Base-by-base conservation (phyloP, 2,329 filamentous ascomycete genomes). In the Pseudogymnoascus sp. region DNA sequence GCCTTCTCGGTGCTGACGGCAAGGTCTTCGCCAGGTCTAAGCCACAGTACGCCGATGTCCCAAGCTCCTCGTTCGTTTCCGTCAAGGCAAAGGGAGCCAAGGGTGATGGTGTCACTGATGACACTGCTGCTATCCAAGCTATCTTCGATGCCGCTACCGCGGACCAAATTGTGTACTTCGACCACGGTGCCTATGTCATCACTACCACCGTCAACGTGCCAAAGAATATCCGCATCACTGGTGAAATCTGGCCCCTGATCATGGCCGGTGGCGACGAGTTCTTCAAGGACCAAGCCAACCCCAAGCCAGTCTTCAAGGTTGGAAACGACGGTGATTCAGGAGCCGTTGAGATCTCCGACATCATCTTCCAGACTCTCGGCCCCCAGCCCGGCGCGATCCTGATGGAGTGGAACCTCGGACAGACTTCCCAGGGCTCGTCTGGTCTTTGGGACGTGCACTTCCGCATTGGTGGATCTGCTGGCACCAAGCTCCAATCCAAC, bases 361-460 rank as follows among this genome's bases (percentile, higher is more conserved):
- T 96, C 64, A 86, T 96, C 69, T 88, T 97, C 68, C 85, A 90
- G 74, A 96, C 92, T 31, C 83, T 86, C 67, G 93, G 93, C 4
- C 80, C 92, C 2, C 87, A 90, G 65, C 88, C 92, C 0, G 93
- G 93, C 67, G 93, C 92, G 15, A 90, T 96, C 70, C 82, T 97
- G 72, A 86, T 97, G 77, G 84, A 97, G 74, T 97, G 91, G 89
- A 97, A 97, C 76, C 79, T 96, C 42, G 85, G 84, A 45, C 87
- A 85, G 36, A 73, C 81, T 67, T 79, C 75, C 61, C 81, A 87
- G 63, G 91, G 90, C 55, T 83, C 85, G 1, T 87, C 86, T 18
- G 93, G 86, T 65, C 86, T 97, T 76, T 99, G 92, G 90, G 94
- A 99, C 70, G 87, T 92, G n/a, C 94, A 99, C 79, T 88, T 94